Evolutionary conservation across 1,284 basidiomycete genomes (phyloP).

Genomic region (Boletus semigastroideus): DNA sequence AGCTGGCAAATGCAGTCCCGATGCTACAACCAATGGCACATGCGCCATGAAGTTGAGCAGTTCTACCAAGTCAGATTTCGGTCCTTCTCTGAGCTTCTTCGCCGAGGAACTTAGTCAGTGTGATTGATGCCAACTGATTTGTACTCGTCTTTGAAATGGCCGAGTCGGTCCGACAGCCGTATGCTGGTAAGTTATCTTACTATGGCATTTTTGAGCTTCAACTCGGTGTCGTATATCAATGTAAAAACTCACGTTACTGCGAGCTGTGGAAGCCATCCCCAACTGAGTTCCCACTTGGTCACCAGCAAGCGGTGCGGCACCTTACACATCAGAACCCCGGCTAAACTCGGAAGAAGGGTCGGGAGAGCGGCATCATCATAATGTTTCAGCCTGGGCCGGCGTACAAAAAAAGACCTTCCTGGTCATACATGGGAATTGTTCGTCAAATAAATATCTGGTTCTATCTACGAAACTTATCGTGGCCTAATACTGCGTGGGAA

Average conservation of each 20-base stretch:
- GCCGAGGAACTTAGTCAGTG: neutral
- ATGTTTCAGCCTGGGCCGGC: neutral
- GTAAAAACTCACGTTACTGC: neutral
- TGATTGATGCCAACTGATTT: slow-evolving; percentile 4
- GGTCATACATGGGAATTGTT: neutral
- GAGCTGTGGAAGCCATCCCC: neutral
- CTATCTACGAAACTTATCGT: neutral
- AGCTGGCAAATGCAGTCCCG: neutral
- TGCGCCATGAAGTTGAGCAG: neutral
- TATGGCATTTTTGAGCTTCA: neutral
- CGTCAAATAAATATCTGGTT: neutral
- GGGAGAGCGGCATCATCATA: neutral
- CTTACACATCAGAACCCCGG: neutral
- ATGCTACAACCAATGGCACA: neutral
- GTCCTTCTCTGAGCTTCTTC: slow-evolving; percentile 1
- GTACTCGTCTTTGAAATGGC: no score
- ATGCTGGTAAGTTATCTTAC: neutral
- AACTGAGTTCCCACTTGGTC: slow-evolving; percentile 1
- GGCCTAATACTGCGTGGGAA: slow-evolving; percentile 1
- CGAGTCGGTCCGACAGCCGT: neutral
- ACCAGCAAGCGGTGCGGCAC: slow-evolving; percentile 1
- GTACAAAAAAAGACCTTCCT: neutral
- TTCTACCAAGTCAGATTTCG: neutral
- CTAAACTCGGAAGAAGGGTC: neutral
- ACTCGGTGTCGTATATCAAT: neutral